Percentiles rank a stretch among this genome's conserved stretches.
These are phyloP conservation scores for Kewa caespitosa DNA, from an alignment of 179 eudicot genomes.

Conservation along the genomic window DNA sequence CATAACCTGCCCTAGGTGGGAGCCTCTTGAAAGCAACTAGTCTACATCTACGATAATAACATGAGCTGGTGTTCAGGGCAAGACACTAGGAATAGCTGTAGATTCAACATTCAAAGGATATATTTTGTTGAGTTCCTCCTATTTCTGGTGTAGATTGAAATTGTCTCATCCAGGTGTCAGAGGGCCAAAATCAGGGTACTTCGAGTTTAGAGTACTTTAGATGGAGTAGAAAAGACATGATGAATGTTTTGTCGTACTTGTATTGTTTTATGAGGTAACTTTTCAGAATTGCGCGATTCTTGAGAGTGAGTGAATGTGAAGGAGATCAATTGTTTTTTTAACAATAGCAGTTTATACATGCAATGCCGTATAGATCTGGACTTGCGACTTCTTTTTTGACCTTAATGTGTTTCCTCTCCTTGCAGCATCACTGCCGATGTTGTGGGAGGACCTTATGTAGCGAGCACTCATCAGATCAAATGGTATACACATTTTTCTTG, in stretches of 20 bases:
- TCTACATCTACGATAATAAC: too few species aligned
- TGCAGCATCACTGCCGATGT: constrained; percentile 91
- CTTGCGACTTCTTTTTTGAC: constrained; percentile 4
- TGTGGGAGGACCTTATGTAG: constrained; percentile 90
- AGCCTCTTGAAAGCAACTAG: neutral
- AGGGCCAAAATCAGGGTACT: neutral
- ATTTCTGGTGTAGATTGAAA: neutral
- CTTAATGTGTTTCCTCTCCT: constrained; percentile 11
- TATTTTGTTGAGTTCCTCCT: neutral
- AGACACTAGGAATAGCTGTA: neutral
- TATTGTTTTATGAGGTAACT: neutral
- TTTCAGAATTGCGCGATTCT: neutral
- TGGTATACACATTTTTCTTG: constrained; percentile 46
- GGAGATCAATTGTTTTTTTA: neutral
- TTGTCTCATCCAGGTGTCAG: neutral
- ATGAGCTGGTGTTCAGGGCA: neutral
- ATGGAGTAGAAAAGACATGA: neutral
- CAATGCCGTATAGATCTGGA: neutral
- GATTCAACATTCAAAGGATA: too few species aligned
- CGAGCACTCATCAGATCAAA: constrained; percentile 80
- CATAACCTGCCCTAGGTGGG: neutral
- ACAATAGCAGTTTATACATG: neutral
- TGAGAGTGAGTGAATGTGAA: neutral
- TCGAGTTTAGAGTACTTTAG: neutral
- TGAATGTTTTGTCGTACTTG: neutral